These are phyloP conservation scores for Adansonia grandidieri DNA, from an alignment of 441 rosid genomes.

Conservation along the genomic window DNA sequence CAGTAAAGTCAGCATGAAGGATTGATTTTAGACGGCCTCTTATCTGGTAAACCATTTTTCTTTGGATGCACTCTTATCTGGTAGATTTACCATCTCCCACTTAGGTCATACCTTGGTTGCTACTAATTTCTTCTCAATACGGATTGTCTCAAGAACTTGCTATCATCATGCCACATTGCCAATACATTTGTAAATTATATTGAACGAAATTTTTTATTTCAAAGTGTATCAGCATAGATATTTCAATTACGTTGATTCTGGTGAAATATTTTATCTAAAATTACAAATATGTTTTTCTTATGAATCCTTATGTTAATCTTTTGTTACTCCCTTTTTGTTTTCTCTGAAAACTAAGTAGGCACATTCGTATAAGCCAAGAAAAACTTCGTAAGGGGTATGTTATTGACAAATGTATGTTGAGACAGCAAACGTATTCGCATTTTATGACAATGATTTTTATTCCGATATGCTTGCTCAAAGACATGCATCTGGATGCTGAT, in stretches of 20 bases:
- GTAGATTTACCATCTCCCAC: neutral
- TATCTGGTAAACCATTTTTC: conserved; percentile 5
- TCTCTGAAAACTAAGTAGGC: neutral
- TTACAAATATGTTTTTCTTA: neutral
- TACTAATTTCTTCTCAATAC: neutral
- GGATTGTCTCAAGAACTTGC: conserved; percentile 6
- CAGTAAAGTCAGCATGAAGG: neutral
- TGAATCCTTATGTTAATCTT: neutral
- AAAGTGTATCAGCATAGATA: neutral
- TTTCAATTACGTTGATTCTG: neutral
- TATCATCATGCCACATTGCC: neutral
- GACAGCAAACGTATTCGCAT: neutral
- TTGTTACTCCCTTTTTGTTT: neutral
- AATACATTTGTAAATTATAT: neutral
- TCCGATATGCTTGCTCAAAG: neutral
- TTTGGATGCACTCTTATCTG: neutral
- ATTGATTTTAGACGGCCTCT: neutral
- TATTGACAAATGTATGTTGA: neutral
- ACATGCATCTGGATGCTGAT: conserved; percentile 3
- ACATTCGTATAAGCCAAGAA: neutral
- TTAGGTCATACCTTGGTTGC: neutral
- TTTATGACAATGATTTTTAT: neutral
- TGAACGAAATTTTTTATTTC: neutral
- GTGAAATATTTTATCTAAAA: neutral
- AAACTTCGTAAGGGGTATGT: neutral